Evolutionary conservation across 1,284 basidiomycete genomes (phyloP), one percentile per base, ranked within the genome.

Genomic region (Retiboletus flavoniger): DNA sequence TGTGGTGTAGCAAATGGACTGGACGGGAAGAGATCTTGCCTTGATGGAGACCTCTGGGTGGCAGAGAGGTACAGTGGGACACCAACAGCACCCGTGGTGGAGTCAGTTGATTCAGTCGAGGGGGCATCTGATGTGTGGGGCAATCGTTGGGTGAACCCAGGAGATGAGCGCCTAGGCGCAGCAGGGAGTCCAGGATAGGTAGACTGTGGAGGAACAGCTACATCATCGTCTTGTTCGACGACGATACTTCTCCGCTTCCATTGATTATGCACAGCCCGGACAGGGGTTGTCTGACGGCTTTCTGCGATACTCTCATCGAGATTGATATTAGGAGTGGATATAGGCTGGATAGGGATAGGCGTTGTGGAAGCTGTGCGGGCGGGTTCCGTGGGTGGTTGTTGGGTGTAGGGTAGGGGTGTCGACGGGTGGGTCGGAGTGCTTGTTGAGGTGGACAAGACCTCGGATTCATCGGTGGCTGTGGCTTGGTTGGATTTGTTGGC

Each of bases 1-100:
- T 86, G 66, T 1, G 87, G 88, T 2, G 81, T 82, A n/a, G 79
- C 78, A 62, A 89, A 90, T 11, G 89, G 87, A 68, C 86, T 90
- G 42, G 77, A 81, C 4, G 84, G 81, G 67, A 86, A 85, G 13
- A 68, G 42, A 53, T 86, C 85, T 49, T 78, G 79, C 54, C 78
- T 73, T n/a, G 78, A 79, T 19, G 78, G 72, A 10, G 75, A 72
- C 48, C 79, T 74, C 44, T 78, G 72, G 38, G 71, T 74, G 28
- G 58, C 63, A 7, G 74, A 74, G 47, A 83, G 58, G 61, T 78
- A 82, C 26, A 82, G 61, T 2, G 83, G 80, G 7, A 82, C 31
- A 14, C 53, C 56, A 4, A 77, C 61, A 28, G 54, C 70, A 57
- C 61, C 73, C n/a, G 69, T 61, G 34, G 70, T 67, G 16, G 78